These are phyloP conservation scores for Penicillium salamii DNA, from an alignment of 495 filamentous ascomycete genomes.

Conservation along the genomic window DNA sequence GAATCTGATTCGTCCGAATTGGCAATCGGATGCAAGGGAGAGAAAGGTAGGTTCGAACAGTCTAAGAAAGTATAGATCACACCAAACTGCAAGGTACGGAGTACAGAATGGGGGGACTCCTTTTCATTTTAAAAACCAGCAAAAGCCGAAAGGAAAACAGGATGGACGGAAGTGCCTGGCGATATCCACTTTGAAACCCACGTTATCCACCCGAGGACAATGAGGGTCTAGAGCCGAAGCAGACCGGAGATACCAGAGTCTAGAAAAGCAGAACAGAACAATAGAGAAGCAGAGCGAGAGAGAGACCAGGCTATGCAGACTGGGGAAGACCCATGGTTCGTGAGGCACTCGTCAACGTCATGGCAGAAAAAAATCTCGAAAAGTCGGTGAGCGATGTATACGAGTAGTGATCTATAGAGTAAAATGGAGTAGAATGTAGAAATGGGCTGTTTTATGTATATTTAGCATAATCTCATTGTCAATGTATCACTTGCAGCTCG, in stretches of 20 bases:
- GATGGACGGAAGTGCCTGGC: conserved; percentile 13
- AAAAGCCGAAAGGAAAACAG: background rate
- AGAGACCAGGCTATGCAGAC: background rate
- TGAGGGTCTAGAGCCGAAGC: conserved; percentile 14
- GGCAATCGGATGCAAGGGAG: conserved; percentile 1
- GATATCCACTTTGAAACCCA: conserved; percentile 10
- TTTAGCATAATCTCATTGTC: too few species aligned
- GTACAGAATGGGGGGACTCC: background rate
- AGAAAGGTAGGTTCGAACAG: background rate
- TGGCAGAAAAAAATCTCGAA: background rate
- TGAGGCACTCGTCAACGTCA: background rate
- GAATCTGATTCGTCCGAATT: conserved; percentile 5
- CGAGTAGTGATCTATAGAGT: too few species aligned
- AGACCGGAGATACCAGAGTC: conserved; percentile 15
- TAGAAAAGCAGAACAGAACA: background rate
- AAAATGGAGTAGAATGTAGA: too few species aligned
- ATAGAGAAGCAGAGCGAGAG: background rate
- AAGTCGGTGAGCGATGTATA: conserved; percentile 2
- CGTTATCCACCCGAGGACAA: conserved; percentile 10
- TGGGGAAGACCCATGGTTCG: conserved; percentile 1
- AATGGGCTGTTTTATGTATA: too few species aligned
- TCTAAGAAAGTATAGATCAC: background rate
- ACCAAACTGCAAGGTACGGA: conserved; percentile 7
- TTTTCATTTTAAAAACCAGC: background rate
- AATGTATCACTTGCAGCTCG: background rate